Base-by-base conservation (phyloP, 257 asterid species). In the Solanum piurae region DNA sequence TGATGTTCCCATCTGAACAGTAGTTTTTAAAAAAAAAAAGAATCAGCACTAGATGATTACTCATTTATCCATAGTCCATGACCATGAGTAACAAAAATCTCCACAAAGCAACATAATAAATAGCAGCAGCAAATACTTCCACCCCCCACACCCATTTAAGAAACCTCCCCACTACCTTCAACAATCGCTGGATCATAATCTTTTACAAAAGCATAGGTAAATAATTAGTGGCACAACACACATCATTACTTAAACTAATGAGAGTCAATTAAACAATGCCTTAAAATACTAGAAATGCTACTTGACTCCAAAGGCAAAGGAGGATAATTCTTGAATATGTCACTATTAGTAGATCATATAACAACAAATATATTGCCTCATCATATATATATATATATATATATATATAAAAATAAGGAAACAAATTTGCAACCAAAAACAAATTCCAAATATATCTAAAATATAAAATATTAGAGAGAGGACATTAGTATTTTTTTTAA, bases 1-100 rank as follows among this genome's bases (percentile, higher is more conserved):
- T 7, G 98, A 90, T 21, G 96, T 93, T 89, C 99, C 98, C 92
- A 94, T 88, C 99, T 97, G 96, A 87, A 75, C 88, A 31, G 73
- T 58, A 71, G 83, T 84, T 33, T 9, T 9, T 40, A 11, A 12
- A 44, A 5, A n/a, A 83, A 84, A 40, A n/a, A 36, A 86, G 71
- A 80, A 46, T 34, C 29, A 55, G 84, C 69, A 37, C 72, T 72
- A 58, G 38, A 88, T 71, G 14, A 5, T 25, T 37, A 9, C 71
- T n/a, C 83, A 38, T 34, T 4, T 80, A 25, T 66, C 36, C 64
- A 14, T 80, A 49, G 62, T 68, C 25, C 38, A 29, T 18, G 36
- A 64, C 18, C 27, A 40, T 6, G 18, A 64, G 37, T 31, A 58
- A 80, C 60, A 40, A 12, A 60, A 34, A 33, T n/a, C 10, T 29